phyloP scores from a whole-genome alignment of 2,329 filamentous ascomycete species.

The Claviceps purpurea region DNA sequence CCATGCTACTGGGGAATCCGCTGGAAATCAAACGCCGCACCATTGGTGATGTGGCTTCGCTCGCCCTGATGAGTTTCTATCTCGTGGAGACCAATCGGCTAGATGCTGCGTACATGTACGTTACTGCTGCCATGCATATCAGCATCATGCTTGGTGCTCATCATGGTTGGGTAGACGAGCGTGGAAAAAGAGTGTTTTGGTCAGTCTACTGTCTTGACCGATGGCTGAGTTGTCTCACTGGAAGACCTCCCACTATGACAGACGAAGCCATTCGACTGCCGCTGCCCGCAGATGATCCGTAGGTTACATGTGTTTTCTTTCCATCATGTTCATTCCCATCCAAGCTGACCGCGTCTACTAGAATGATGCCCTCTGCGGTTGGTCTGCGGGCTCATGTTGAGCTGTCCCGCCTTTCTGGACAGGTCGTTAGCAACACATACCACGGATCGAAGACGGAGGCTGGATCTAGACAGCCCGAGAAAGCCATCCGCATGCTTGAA shows the following conservation, averaged over 20 bases:
- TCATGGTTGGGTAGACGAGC: slow-evolving; percentile 28
- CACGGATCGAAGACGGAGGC: slow-evolving; percentile 17
- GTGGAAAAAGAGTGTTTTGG: slow-evolving; percentile 35
- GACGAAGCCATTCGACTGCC: slow-evolving; percentile 33
- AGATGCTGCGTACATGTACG: slow-evolving; percentile 34
- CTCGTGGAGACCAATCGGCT: slow-evolving; percentile 34
- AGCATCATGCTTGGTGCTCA: slow-evolving; percentile 36
- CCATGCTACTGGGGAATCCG: slow-evolving; percentile 30
- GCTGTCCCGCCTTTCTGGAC: slow-evolving; percentile 32
- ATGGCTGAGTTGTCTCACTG: slow-evolving; percentile 35
- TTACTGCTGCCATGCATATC: slow-evolving; percentile 33
- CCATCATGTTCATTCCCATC: neutral
- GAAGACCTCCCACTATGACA: slow-evolving; percentile 31
- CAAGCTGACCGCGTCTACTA: slow-evolving; percentile 9
- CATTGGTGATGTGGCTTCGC: slow-evolving; percentile 28
- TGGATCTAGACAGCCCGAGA: slow-evolving; percentile 20
- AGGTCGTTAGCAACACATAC: slow-evolving; percentile 35
- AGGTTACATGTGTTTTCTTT: slow-evolving; percentile 12
- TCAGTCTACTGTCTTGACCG: slow-evolving; percentile 38
- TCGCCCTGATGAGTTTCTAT: slow-evolving; percentile 35
- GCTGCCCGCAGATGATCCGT: slow-evolving; percentile 27
- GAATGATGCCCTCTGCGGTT: slow-evolving; percentile 27
- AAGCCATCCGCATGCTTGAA: slow-evolving; percentile 27
- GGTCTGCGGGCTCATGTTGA: slow-evolving; percentile 33
- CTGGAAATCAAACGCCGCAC: slow-evolving; percentile 28